Base-by-base conservation (phyloP, 2,329 filamentous ascomycete species). In the Aspergillus sp. region DNA sequence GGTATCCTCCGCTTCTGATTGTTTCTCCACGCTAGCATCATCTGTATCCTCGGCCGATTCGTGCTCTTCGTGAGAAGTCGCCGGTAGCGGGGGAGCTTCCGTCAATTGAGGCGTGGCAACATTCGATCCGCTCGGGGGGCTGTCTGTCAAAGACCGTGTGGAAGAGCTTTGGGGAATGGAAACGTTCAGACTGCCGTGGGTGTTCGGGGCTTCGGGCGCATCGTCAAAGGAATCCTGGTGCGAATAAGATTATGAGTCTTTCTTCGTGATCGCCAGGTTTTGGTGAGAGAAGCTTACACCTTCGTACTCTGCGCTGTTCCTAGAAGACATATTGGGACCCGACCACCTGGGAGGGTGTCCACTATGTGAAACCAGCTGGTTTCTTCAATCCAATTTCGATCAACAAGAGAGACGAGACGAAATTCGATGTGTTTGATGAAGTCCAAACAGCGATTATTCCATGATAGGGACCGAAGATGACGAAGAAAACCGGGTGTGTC, bases 221-320 rank as follows among this genome's bases (percentile, higher is more conserved):
- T 97, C 92, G 79, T 96, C 91, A 71, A 96, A 96, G 15, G 85
- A 85, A 70, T 93, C 89, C 89, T 91, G 73, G 19, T 60, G 43
- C 28, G n/a, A 51, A 49, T 36, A 30, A 41, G 17, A 50, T 49
- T 41, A 57, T 66, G 61, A 64, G 45, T 58, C 45, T 38, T 38
- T 43, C 61, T 47, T 59, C 53, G 60, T 57, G 36, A 57, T 21
- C 32, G n/a, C n/a, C 52, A 47, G 41, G 19, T 25, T 36, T 12
- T 19, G 30, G 17, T 52, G 28, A n/a, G 28, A 39, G 21, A 28
- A 32, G 66, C 73, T 69, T 58, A 80, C 78, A 70, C 74, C 76
- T 73, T 79, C 76, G 62, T 77, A 77, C 63, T 79, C 77, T 63
- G 70, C 74, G 64, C 75, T 77, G 64, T 76, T 76, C 60, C 73